phyloP scores from a whole-genome alignment of 176 grass and related monocot genomes.

The barley (Hordeum vulgare) region MorexV3_pseudomolecules_assembly NC_058519.1:455669381-455669880 shows the following conservation, averaged over 20 bases:
- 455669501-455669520: slow-evolving; percentile 48
- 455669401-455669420: too few species aligned
- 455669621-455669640: slow-evolving; percentile 86
- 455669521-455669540: slow-evolving; percentile 32
- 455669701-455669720: slow-evolving; percentile 38
- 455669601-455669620: slow-evolving; percentile 52
- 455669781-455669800: slow-evolving; percentile 76
- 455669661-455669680: slow-evolving; percentile 59
- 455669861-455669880: slow-evolving; percentile 46
- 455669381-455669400: too few species aligned
- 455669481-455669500: slow-evolving; percentile 34
- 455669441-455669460: slow-evolving; percentile 32
- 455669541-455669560: neutral
- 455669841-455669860: slow-evolving; percentile 52
- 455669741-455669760: neutral
- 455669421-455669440: too few species aligned
- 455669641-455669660: slow-evolving; percentile 75
- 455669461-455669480: slow-evolving; percentile 33
- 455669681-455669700: slow-evolving; percentile 60
- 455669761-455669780: slow-evolving; percentile 78
- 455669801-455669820: slow-evolving; percentile 77
- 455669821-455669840: slow-evolving; percentile 74
- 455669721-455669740: slow-evolving; percentile 51
- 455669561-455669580: neutral
- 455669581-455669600: neutral